phyloP scores from a whole-genome alignment of 306 rosid genomes.

The Vigna unguiculata region DNA sequence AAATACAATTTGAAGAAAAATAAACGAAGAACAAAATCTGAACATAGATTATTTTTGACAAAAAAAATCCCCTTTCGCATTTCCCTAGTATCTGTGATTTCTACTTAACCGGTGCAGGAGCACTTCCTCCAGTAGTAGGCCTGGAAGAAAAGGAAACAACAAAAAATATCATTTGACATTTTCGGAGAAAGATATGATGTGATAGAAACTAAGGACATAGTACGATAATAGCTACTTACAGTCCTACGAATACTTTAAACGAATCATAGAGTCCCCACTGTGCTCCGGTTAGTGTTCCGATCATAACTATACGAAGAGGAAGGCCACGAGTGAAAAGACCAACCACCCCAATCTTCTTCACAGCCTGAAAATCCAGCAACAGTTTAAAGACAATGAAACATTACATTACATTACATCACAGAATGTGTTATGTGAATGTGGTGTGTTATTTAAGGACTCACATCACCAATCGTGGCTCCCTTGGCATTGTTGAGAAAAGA shows the following conservation, averaged over 20 bases:
- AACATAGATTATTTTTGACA: conserved; percentile 41
- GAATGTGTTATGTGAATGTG: not conserved
- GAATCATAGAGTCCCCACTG: conserved; percentile 82
- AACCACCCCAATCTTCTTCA: conserved; percentile 62
- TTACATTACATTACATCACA: conserved; percentile 17
- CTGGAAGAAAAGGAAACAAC: conserved; percentile 46
- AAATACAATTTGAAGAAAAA: conserved; percentile 21
- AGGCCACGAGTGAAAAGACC: conserved; percentile 87
- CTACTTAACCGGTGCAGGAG: conserved; percentile 39
- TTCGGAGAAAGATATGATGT: not conserved
- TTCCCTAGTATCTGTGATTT: not conserved
- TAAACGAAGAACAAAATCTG: conserved; percentile 35
- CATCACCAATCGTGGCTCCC: conserved; percentile 82
- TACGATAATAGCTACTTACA: conserved; percentile 58
- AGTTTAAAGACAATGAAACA: conserved; percentile 29
- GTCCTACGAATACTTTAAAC: conserved; percentile 72
- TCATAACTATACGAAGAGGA: conserved; percentile 80
- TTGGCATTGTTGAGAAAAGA: conserved; percentile 84
- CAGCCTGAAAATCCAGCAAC: conserved; percentile 63
- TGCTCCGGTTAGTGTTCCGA: conserved; percentile 77
- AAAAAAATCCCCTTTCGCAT: conserved; percentile 1
- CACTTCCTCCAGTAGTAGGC: conserved; percentile 77
- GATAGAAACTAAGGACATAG: not conserved
- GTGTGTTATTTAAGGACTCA: conserved; percentile 42
- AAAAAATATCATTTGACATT: not conserved